Evolutionary conservation across 1,284 basidiomycete species (phyloP).

Genomic region (Moesziomyces parantarcticus): DNA sequence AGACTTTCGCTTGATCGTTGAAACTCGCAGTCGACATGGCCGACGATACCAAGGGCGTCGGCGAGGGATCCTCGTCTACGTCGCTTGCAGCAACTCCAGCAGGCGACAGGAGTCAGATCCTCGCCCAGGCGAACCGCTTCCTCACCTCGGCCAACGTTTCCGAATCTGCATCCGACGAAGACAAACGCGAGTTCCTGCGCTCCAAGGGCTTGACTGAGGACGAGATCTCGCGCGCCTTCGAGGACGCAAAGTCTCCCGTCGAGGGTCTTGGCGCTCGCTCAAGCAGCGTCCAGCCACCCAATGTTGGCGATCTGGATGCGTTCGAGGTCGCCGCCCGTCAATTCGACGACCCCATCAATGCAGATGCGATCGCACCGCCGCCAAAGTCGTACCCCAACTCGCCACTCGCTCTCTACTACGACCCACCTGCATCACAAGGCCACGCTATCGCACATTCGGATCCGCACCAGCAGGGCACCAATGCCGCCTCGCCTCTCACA

Average conservation of each 20-base stretch:
- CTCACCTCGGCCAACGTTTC: constrained; percentile 54
- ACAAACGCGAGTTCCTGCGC: constrained; percentile 54
- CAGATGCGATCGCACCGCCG: constrained; percentile 30
- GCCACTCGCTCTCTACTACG: constrained; percentile 62
- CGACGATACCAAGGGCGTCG: constrained; percentile 15
- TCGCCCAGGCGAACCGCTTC: constrained; percentile 65
- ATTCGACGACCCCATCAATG: constrained; percentile 57
- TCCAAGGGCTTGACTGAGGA: constrained; percentile 60
- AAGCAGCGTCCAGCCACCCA: constrained; percentile 3
- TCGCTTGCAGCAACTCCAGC: not conserved
- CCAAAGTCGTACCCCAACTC: constrained; percentile 57
- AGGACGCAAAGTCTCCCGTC: constrained; percentile 54
- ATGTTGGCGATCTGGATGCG: constrained; percentile 18
- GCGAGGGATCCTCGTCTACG: constrained; percentile 12
- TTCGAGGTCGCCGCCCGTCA: constrained; percentile 49
- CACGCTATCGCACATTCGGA: not conserved
- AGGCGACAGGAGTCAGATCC: constrained; percentile 30
- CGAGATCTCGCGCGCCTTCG: constrained; percentile 54
- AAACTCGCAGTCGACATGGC: constrained; percentile 9
- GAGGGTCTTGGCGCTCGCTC: constrained; percentile 4
- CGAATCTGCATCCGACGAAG: constrained; percentile 29
- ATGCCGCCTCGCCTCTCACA: constrained; percentile 30
- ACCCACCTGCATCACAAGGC: constrained; percentile 16
- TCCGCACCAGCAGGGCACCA: not conserved
- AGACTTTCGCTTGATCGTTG: not conserved